Percentiles rank a stretch among this genome's conserved stretches.
phyloP scores from a whole-genome alignment of 2,329 filamentous ascomycete genomes.

The Cordyceps pruinosa region DNA sequence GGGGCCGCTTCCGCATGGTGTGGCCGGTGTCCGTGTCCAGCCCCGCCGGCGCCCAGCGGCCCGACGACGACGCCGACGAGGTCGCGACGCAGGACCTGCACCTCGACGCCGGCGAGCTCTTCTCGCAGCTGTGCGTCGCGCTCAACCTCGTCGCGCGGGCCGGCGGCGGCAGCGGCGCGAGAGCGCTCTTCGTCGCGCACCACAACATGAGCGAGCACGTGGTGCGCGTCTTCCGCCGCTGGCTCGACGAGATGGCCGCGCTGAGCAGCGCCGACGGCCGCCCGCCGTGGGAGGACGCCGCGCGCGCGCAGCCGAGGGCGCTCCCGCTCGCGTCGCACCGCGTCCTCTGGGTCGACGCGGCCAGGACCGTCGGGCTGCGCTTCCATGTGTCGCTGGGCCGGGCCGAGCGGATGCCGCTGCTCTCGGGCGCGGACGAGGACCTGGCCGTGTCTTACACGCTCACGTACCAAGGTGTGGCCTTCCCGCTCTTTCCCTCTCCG shows the following conservation, averaged over 20 bases:
- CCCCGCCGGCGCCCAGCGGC: neutral
- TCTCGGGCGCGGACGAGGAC: conserved; percentile 55
- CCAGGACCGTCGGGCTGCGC: conserved; percentile 58
- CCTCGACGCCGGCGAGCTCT: conserved; percentile 63
- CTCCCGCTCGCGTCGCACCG: conserved; percentile 18
- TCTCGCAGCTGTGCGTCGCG: conserved; percentile 65
- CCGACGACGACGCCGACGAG: conserved; percentile 17
- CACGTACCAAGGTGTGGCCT: conserved; percentile 58
- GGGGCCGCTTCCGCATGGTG: conserved; percentile 23
- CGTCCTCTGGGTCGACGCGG: conserved; percentile 62
- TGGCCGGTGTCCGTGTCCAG: conserved; percentile 7
- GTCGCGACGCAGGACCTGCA: conserved; percentile 49
- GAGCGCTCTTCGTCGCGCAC: conserved; percentile 58
- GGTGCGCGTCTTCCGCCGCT: conserved; percentile 64
- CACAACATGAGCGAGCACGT: conserved; percentile 62
- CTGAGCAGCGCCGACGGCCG: conserved; percentile 5
- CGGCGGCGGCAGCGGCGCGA: conserved; percentile 50
- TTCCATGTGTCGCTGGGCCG: conserved; percentile 46
- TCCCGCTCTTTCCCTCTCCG: neutral
- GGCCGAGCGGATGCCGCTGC: conserved; percentile 42
- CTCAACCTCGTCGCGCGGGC: conserved; percentile 61
- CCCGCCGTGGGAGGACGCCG: conserved; percentile 9
- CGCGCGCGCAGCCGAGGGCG: neutral
- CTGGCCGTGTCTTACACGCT: conserved; percentile 62
- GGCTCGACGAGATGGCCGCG: conserved; percentile 52